Percentiles rank a stretch among this genome's conserved stretches.
These are phyloP conservation scores for Cladosporium sp. DNA, from an alignment of 2,329 filamentous ascomycete genomes.

Conservation along the genomic window DNA sequence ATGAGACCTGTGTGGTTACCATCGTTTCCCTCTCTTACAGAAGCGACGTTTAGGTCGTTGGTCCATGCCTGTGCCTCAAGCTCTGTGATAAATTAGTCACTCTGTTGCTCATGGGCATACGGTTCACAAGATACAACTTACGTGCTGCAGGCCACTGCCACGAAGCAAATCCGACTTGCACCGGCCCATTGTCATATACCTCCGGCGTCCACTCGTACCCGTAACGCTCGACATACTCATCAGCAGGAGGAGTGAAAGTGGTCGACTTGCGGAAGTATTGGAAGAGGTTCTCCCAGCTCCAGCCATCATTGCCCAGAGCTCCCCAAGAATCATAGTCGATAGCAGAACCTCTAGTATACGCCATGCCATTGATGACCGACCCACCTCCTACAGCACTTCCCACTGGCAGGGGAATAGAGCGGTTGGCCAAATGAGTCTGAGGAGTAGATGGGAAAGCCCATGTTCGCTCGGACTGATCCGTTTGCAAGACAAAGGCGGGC, in stretches of 20 bases:
- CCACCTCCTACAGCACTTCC: conserved; percentile 5
- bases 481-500: conserved; percentile 1
- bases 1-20: conserved; percentile 5
- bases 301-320: conserved; percentile 31
- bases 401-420: not conserved
- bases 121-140: too few relatives aligned
- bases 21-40: not conserved
- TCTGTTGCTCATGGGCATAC: not conserved
- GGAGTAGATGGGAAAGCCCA: conserved; percentile 1
- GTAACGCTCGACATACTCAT: conserved; percentile 2
- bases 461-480: conserved; percentile 4
- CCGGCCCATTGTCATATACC: not conserved
- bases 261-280: conserved; percentile 34
- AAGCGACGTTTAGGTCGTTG: not conserved
- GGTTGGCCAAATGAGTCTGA: conserved; percentile 4
- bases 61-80: conserved; percentile 2
- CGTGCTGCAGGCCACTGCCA: conserved; percentile 8
- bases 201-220: conserved; percentile 8
- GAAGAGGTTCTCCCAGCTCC: conserved; percentile 35
- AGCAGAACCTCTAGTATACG: conserved; percentile 4
- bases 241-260: not conserved
- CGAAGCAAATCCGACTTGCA: conserved; percentile 9
- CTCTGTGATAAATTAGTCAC: not conserved
- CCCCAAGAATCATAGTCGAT: conserved; percentile 26
- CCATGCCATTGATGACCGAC: conserved; percentile 8